Evolutionary conservation across 2,329 filamentous ascomycete species (phyloP).

Genomic region (Parascedosporium putredinis): DNA sequence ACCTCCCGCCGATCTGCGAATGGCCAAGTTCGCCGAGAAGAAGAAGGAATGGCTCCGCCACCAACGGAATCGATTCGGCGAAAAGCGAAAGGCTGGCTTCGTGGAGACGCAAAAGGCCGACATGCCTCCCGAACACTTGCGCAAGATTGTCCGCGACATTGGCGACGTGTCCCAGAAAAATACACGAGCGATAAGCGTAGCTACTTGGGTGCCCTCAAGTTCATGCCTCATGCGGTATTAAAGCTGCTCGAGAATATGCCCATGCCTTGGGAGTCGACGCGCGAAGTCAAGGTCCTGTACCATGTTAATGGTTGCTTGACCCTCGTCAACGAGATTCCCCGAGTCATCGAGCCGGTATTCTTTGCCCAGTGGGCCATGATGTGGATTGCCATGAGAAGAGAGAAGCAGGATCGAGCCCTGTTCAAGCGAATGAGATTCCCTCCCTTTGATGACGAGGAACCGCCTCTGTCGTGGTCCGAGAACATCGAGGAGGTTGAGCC

Average conservation of each 20-base stretch:
- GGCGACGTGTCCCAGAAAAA: slow-evolving; percentile 97
- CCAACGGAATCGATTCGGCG: slow-evolving; percentile 86
- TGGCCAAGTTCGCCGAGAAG: slow-evolving; percentile 94
- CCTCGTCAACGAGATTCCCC: slow-evolving; percentile 88
- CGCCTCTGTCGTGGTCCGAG: slow-evolving; percentile 93
- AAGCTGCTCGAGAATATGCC: slow-evolving; percentile 99
- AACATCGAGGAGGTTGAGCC: slow-evolving; percentile 99
- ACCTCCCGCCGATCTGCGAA: slow-evolving; percentile 68
- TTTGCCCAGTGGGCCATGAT: slow-evolving; percentile 99
- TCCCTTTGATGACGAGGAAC: slow-evolving; percentile 97
- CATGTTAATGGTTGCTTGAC: slow-evolving; percentile 97
- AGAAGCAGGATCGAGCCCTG: slow-evolving; percentile 89
- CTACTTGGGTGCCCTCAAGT: slow-evolving; percentile 93
- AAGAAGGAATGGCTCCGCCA: slow-evolving; percentile 96
- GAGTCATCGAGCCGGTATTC: slow-evolving; percentile 95
- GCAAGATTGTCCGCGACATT: slow-evolving; percentile 97
- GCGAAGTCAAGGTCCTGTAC: slow-evolving; percentile 96
- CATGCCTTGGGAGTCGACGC: slow-evolving; percentile 96
- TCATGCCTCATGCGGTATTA: slow-evolving; percentile 97
- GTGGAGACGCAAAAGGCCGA: slow-evolving; percentile 98
- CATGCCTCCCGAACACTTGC: slow-evolving; percentile 95
- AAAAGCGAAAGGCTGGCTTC: slow-evolving; percentile 93
- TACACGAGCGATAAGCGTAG: slow-evolving; percentile 98
- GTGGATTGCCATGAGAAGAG: slow-evolving; percentile 97
- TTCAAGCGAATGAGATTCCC: slow-evolving; percentile 99